Percentiles rank a stretch among this genome's conserved stretches.
phyloP scores from a whole-genome alignment of 2,329 filamentous ascomycete species.

The Diaporthe amygdali region DNA sequence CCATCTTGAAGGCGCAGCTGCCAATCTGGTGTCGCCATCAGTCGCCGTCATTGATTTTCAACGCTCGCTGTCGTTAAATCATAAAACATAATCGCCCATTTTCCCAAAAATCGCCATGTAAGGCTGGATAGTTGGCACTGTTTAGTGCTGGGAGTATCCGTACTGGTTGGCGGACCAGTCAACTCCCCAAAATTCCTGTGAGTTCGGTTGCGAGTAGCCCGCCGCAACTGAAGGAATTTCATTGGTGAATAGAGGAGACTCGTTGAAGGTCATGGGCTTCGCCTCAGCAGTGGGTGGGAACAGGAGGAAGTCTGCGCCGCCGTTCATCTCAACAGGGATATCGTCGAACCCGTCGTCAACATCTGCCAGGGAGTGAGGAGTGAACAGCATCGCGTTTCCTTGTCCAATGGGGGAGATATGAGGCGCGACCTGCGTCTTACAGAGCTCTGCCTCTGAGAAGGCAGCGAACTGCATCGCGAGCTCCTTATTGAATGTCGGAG shows the following conservation, averaged over 20 bases:
- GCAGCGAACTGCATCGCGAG: conserved; percentile 48
- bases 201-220: conserved; percentile 57
- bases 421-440: conserved; percentile 44
- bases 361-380: conserved; percentile 64
- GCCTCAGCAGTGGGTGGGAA: conserved; percentile 50
- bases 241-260: conserved; percentile 47
- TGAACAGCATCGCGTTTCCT: conserved; percentile 71
- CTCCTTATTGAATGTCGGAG: conserved; percentile 56
- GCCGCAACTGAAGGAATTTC: conserved; percentile 56
- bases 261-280: conserved; percentile 48
- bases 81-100: conserved; percentile 12
- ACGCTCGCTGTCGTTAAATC: conserved; percentile 20
- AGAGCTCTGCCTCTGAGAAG: conserved; percentile 43
- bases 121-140: not conserved
- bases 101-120: not conserved
- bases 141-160: conserved; percentile 35
- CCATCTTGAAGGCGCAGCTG: conserved; percentile 13
- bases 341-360: conserved; percentile 72
- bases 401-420: conserved; percentile 75
- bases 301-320: conserved; percentile 68
- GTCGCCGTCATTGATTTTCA: not conserved
- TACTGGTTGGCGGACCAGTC: conserved; percentile 46
- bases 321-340: conserved; percentile 44
- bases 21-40: conserved; percentile 4
- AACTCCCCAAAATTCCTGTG: conserved; percentile 55